Conservation (phyloP, 306 rosid species). For the Bauhinia variegata region DNA sequence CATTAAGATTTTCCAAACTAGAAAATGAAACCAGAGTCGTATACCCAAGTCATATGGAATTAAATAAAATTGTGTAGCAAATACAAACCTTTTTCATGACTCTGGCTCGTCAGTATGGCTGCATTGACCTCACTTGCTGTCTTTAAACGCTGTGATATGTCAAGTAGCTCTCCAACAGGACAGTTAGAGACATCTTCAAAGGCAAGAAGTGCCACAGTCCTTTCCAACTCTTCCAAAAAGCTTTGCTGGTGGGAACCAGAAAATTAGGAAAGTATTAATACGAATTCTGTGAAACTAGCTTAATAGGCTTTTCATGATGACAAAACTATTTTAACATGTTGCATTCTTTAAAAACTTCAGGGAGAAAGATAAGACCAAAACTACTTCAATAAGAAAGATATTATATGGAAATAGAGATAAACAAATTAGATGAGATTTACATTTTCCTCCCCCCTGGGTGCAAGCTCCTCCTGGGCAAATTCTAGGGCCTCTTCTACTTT, state of each 20-base stretch:
- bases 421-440: conserved; percentile 46
- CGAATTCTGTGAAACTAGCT: conserved; percentile 20
- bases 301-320: conserved; percentile 19
- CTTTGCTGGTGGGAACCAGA: conserved; percentile 65
- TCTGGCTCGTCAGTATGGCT: conserved; percentile 89
- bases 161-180: conserved; percentile 94
- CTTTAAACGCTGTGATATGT: conserved; percentile 91
- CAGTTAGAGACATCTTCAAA: conserved; percentile 91
- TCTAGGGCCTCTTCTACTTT: conserved; percentile 93
- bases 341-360: conserved; percentile 18
- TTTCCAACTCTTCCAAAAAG: conserved; percentile 96
- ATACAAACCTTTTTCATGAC: conserved; percentile 89
- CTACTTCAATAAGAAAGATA: conserved; percentile 21
- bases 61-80: conserved; percentile 17
- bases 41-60: conserved; percentile 1
- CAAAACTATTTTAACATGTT: conserved; percentile 24
- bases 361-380: background rate
- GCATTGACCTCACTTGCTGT: conserved; percentile 98
- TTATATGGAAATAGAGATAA: conserved; percentile 14
- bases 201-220: conserved; percentile 92
- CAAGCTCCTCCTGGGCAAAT: conserved; percentile 98
- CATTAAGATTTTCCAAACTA: conserved; percentile 8
- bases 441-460: conserved; percentile 98
- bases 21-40: conserved; percentile 8
- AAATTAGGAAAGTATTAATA: conserved; percentile 30